Conservation (phyloP, 2,329 filamentous ascomycete species). For the Ophiobolus disseminans region DNA sequence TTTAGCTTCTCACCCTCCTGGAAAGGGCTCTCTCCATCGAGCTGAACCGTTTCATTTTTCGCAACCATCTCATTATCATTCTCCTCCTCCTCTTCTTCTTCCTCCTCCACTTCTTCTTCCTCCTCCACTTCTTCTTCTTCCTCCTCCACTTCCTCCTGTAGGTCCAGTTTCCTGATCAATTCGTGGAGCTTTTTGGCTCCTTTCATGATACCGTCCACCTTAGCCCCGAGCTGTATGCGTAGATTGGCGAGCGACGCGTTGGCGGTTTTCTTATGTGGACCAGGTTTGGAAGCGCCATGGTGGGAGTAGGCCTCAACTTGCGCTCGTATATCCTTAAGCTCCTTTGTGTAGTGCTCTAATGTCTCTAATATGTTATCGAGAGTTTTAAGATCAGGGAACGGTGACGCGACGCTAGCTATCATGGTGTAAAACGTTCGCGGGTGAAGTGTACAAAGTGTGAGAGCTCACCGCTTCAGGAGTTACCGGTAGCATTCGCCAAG, state of each 20-base stretch:
- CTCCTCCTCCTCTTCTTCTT: not conserved
- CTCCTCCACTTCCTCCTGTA: not conserved
- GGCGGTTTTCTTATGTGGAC: not conserved
- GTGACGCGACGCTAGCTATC: not conserved
- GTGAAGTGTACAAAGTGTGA: not conserved
- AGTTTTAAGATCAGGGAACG: not conserved
- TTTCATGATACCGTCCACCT: not conserved
- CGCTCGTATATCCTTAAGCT: not conserved
- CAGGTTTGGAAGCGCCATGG: not conserved
- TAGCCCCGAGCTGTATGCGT: not conserved
- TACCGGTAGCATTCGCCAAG: not conserved
- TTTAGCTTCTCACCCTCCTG: not conserved
- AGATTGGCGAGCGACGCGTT: not conserved
- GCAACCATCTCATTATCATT: not conserved
- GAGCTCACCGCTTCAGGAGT: not conserved
- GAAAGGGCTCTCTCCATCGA: not conserved
- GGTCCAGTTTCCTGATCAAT: not conserved
- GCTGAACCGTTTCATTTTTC: not conserved
- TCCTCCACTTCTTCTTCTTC: not conserved
- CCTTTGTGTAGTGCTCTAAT: not conserved
- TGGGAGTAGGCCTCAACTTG: not conserved
- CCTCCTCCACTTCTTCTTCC: not conserved
- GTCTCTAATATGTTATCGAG: not conserved
- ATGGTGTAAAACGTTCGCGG: not conserved
- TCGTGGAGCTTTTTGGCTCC: not conserved